phyloP scores from a whole-genome alignment of 148 eudicot genomes.

The Heliosperma pusillum region DNA sequence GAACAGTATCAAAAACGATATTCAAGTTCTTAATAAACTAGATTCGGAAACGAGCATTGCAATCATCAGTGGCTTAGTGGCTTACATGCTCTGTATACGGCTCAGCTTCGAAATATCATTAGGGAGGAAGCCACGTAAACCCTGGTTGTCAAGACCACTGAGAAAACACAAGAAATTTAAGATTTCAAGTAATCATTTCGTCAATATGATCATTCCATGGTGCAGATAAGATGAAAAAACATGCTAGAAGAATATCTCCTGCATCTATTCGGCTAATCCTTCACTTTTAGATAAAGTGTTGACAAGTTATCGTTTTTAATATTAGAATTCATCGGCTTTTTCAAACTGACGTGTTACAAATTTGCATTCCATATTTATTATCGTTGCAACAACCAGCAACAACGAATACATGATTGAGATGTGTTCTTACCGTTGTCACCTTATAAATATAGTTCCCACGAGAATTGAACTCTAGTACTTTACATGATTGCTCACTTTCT shows the following conservation, averaged over 20 bases:
- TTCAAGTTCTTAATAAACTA: not conserved
- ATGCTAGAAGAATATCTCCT: not conserved
- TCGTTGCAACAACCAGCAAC: too few relatives aligned
- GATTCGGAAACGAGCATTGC: not conserved
- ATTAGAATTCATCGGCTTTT: too few relatives aligned
- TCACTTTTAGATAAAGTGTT: too few relatives aligned
- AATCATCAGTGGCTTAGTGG: constrained; percentile 35
- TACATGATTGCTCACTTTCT: not conserved
- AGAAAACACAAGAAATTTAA: constrained; percentile 18
- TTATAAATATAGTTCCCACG: not conserved
- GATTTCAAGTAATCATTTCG: not conserved
- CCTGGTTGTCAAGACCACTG: constrained; percentile 96
- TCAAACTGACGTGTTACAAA: too few relatives aligned
- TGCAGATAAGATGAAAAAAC: not conserved
- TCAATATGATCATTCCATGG: not conserved
- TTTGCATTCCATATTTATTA: too few relatives aligned
- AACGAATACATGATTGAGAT: not conserved
- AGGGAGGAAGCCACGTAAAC: constrained; percentile 81
- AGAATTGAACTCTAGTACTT: not conserved
- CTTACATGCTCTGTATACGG: constrained; percentile 93
- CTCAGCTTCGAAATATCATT: constrained; percentile 61
- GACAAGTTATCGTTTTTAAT: too few relatives aligned
- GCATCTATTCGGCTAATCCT: not conserved
- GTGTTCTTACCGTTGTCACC: not conserved
- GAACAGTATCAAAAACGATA: constrained; percentile 8